phyloP scores from a whole-genome alignment of 352 stramenopile species.

The Globisporangium parvum region DNA sequence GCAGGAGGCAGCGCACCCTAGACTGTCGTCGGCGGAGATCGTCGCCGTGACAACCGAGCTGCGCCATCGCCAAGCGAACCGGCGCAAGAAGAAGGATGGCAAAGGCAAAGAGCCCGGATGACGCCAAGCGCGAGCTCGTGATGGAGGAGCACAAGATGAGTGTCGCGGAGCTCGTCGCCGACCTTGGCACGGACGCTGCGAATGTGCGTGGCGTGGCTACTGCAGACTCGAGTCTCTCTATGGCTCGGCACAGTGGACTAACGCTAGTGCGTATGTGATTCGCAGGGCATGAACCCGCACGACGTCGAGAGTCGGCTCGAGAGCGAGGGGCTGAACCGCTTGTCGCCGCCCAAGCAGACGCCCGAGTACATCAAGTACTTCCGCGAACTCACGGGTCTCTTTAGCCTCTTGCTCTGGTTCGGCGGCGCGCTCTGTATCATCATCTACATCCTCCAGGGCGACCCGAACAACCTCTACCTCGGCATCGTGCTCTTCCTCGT shows the following conservation, averaged over 20 bases:
- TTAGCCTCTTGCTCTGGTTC: conserved; percentile 67
- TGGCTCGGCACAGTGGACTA: background rate
- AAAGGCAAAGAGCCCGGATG: conserved; percentile 53
- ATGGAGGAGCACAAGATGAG: conserved; percentile 81
- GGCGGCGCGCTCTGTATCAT: conserved; percentile 56
- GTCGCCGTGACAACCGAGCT: conserved; percentile 79
- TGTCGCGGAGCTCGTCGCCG: conserved; percentile 53
- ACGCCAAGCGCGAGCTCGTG: conserved; percentile 74
- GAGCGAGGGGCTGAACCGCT: conserved; percentile 50
- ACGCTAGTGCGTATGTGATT: background rate
- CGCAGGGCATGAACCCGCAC: conserved; percentile 52
- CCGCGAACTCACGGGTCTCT: conserved; percentile 62
- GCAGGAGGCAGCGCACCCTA: conserved; percentile 23
- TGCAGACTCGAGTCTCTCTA: too few species aligned
- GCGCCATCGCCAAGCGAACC: conserved; percentile 52
- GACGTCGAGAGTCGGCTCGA: conserved; percentile 54
- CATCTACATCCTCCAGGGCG: conserved; percentile 57
- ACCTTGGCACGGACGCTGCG: conserved; percentile 43
- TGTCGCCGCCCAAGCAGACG: conserved; percentile 68
- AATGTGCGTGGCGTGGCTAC: conserved; percentile 27
- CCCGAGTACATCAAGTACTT: conserved; percentile 74
- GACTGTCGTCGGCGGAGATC: conserved; percentile 78
- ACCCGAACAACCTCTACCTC: conserved; percentile 72
- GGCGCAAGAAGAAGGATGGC: conserved; percentile 45
- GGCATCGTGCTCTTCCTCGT: conserved; percentile 71